Conservation (phyloP, 352 stramenopile genomes). For the Achlya hypogyna region DNA sequence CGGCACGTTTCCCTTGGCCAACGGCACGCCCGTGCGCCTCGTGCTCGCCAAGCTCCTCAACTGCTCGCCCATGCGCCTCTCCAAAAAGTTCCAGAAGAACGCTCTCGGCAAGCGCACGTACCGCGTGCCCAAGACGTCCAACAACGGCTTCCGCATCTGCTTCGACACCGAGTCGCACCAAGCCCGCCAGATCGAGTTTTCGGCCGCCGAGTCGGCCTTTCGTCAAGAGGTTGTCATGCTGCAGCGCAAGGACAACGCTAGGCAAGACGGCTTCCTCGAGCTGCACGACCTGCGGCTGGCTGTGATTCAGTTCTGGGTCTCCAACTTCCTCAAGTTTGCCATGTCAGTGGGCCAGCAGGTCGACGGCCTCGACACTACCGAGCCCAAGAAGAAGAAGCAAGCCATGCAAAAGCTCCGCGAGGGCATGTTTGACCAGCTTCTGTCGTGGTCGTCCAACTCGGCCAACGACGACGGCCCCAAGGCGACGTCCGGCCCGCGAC, state of each 20-base stretch:
- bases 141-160: constrained; percentile 36
- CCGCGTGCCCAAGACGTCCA: constrained; percentile 52
- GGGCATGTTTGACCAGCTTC: constrained; percentile 61
- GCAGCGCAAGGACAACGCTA: constrained; percentile 77
- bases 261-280: constrained; percentile 62
- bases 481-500: constrained; percentile 24
- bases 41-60: constrained; percentile 81
- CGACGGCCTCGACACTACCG: constrained; percentile 59
- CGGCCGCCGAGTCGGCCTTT: constrained; percentile 58
- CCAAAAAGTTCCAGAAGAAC: constrained; percentile 87
- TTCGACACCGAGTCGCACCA: constrained; percentile 63
- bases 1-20: constrained; percentile 57
- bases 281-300: constrained; percentile 58
- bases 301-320: constrained; percentile 80
- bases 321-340: constrained; percentile 77
- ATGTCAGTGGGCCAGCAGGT: constrained; percentile 66
- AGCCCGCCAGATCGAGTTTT: constrained; percentile 61
- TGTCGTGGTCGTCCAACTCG: constrained; percentile 36
- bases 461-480: constrained; percentile 15
- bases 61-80: constrained; percentile 82
- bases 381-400: constrained; percentile 76
- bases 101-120: constrained; percentile 80
- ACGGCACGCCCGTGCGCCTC: constrained; percentile 74
- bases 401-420: constrained; percentile 70
- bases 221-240: constrained; percentile 74